phyloP scores from a whole-genome alignment of 78 protist species.

The slime mould (Dictyostelium discoideum) region DNA sequence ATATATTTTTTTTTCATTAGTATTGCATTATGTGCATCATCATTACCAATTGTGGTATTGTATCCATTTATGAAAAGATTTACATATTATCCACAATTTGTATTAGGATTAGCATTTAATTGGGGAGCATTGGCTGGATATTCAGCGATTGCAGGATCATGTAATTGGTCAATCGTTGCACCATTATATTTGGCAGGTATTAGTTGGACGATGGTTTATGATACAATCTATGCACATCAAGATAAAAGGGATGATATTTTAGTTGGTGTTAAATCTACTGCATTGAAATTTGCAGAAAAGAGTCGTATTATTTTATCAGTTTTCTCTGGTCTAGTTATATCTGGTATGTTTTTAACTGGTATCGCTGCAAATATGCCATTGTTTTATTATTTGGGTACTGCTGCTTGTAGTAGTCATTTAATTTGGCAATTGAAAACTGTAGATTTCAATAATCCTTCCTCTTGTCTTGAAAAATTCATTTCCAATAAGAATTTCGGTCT shows the following conservation, averaged over 20 bases:
- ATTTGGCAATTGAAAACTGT: constrained; percentile 86
- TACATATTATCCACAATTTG: constrained; percentile 93
- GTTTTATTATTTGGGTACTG: constrained; percentile 33
- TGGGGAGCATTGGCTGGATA: constrained; percentile 95
- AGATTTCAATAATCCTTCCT: constrained; percentile 48
- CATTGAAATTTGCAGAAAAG: constrained; percentile 60
- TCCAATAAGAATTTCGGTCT: constrained; percentile 59
- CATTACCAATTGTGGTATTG: constrained; percentile 86
- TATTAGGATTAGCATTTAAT: constrained; percentile 94
- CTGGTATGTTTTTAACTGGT: constrained; percentile 49
- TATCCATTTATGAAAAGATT: constrained; percentile 94
- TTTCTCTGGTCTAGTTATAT: constrained; percentile 60
- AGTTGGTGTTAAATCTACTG: constrained; percentile 94
- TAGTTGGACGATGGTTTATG: constrained; percentile 94
- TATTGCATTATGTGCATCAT: constrained; percentile 76
- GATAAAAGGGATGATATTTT: constrained; percentile 92
- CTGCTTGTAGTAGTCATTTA: constrained; percentile 65
- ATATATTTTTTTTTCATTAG: no score
- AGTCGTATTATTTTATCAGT: constrained; percentile 29
- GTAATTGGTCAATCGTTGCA: constrained; percentile 34
- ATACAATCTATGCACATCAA: constrained; percentile 96
- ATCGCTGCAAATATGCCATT: constrained; percentile 32
- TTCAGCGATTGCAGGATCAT: constrained; percentile 82
- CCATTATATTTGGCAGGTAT: constrained; percentile 90
- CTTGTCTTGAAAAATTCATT: constrained; percentile 49